Conservation (phyloP, 139 green algal genomes). For the Chlamydomonas urium region DNA sequence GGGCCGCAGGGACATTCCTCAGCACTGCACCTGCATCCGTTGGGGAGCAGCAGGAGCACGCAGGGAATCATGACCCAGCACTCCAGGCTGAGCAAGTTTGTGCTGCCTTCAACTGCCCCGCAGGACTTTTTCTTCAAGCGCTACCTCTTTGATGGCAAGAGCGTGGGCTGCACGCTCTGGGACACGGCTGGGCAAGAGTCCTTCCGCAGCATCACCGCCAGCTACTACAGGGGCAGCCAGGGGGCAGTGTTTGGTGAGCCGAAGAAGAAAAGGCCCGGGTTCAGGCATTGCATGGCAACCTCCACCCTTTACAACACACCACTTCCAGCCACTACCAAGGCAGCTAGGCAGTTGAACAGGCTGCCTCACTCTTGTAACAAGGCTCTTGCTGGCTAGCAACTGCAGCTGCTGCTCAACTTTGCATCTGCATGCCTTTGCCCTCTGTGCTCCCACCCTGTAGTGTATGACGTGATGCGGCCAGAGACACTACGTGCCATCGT, state of each 20-base stretch:
- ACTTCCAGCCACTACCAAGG: too few species aligned
- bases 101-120: too few species aligned
- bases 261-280: too few species aligned
- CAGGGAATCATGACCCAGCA: neutral
- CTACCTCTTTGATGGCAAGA: slow-evolving; percentile 31
- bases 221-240: slow-evolving; percentile 86
- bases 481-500: slow-evolving; percentile 33
- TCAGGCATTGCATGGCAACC: too few species aligned
- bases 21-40: neutral
- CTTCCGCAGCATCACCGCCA: slow-evolving; percentile 93
- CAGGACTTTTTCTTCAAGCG: slow-evolving; percentile 47
- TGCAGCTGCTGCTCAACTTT: too few species aligned
- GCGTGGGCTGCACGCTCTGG: slow-evolving; percentile 37
- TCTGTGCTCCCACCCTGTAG: slow-evolving; percentile 25
- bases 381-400: too few species aligned
- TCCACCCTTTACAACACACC: too few species aligned
- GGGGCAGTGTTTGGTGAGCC: slow-evolving; percentile 51
- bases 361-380: too few species aligned
- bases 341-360: too few species aligned
- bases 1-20: neutral
- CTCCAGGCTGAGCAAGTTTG: neutral
- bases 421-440: too few species aligned
- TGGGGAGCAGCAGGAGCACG: neutral
- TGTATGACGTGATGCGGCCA: slow-evolving; percentile 43
- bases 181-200: slow-evolving; percentile 64